Conservation (phyloP, 2,329 filamentous ascomycete species). For the Metarhizium robertsii region DNA sequence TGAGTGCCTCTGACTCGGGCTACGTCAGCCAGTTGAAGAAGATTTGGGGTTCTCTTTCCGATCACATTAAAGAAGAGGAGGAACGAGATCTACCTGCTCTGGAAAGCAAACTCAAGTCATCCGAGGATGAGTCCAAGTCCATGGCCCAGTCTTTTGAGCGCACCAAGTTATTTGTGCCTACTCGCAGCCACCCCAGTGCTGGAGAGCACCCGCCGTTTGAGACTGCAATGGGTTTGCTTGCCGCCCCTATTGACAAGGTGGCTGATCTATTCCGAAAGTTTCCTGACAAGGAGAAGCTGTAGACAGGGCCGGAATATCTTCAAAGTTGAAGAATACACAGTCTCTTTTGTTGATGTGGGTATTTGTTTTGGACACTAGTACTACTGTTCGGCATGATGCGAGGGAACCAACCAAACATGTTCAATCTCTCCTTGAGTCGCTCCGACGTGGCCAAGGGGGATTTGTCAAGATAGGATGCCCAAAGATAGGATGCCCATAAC, state of each 20-base stretch:
- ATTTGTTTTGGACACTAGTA: neutral
- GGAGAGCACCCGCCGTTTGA: slow-evolving; percentile 46
- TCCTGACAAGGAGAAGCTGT: slow-evolving; percentile 21
- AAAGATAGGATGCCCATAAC: no score
- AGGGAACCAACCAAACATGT: no score
- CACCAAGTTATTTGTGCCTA: slow-evolving; percentile 45
- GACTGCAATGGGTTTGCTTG: slow-evolving; percentile 41
- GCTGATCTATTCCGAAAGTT: slow-evolving; percentile 47
- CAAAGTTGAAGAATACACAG: neutral
- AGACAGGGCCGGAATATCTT: neutral
- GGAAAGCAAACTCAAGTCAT: slow-evolving; percentile 28
- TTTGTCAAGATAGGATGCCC: no score
- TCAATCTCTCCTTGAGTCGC: no score
- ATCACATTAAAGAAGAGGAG: slow-evolving; percentile 44
- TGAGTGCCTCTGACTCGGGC: slow-evolving; percentile 27
- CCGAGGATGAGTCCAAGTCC: slow-evolving; percentile 21
- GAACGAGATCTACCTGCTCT: slow-evolving; percentile 36
- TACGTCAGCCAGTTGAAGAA: slow-evolving; percentile 33
- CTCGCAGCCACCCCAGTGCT: slow-evolving; percentile 39
- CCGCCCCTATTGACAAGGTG: slow-evolving; percentile 47
- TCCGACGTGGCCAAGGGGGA: no score
- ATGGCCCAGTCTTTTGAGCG: slow-evolving; percentile 35
- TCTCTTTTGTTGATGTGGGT: neutral
- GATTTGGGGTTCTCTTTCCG: slow-evolving; percentile 31
- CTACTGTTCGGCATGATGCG: no score